These are phyloP conservation scores for Hypsizygus marmoreus DNA, from an alignment of 768 basidiomycete species.

Conservation along the genomic window DNA sequence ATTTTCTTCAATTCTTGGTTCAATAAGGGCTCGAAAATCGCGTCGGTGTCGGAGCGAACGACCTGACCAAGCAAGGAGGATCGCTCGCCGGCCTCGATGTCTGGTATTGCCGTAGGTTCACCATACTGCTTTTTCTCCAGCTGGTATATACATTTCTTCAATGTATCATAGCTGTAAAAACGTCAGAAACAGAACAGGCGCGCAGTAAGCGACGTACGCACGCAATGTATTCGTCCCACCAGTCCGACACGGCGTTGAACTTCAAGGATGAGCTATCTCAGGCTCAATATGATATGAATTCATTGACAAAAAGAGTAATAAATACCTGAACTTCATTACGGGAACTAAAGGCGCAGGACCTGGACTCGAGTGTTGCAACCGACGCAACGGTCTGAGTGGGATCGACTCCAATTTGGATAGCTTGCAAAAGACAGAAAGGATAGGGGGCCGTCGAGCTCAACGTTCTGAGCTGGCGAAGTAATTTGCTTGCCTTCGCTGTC, in stretches of 20 bases:
- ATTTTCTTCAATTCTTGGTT: slow-evolving; percentile 87
- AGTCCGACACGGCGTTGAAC: slow-evolving; percentile 89
- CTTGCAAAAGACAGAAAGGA: slow-evolving; percentile 4
- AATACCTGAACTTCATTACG: slow-evolving; percentile 66
- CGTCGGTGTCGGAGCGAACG: slow-evolving; percentile 46
- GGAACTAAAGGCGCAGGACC: slow-evolving; percentile 24
- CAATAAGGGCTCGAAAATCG: slow-evolving; percentile 70
- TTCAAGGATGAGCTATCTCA: slow-evolving; percentile 72
- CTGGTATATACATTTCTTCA: slow-evolving; percentile 86
- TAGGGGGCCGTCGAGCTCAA: no score
- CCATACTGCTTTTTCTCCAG: slow-evolving; percentile 76
- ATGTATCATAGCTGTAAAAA: slow-evolving; percentile 67
- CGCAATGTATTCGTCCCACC: slow-evolving; percentile 93
- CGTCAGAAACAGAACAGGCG: not conserved
- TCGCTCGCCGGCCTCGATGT: slow-evolving; percentile 67
- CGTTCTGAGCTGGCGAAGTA: no score
- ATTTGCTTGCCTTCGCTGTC: no score
- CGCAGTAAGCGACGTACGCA: slow-evolving; percentile 38
- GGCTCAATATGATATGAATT: not conserved
- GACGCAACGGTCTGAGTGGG: slow-evolving; percentile 35
- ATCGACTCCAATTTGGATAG: slow-evolving; percentile 36
- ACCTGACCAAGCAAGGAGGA: slow-evolving; percentile 52
- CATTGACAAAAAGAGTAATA: not conserved
- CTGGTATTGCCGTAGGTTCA: slow-evolving; percentile 40
- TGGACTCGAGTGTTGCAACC: slow-evolving; percentile 18